Evolutionary conservation across 257 asterid genomes (phyloP).

Genomic region (Solanum gracilifrons): DNA sequence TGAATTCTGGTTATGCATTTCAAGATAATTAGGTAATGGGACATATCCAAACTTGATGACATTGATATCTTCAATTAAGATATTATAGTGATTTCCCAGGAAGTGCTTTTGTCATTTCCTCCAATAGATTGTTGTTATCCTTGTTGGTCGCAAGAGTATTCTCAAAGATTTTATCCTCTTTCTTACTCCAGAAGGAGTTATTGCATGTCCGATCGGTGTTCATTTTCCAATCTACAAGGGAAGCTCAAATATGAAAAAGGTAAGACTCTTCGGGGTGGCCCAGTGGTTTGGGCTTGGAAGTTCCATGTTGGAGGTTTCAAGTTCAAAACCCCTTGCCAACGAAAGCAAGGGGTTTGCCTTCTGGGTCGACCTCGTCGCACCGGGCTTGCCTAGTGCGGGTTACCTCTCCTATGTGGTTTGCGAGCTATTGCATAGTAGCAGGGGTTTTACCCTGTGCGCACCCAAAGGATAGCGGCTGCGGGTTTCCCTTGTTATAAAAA

Average conservation of each 20-base stretch:
- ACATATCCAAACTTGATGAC: constrained; percentile 25
- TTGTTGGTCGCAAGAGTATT: constrained; percentile 16
- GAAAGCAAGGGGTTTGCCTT: too few species aligned
- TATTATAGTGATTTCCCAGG: constrained; percentile 28
- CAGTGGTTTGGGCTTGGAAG: too few species aligned
- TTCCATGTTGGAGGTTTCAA: too few species aligned
- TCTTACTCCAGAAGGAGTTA: constrained; percentile 21
- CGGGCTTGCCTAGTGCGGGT: too few species aligned
- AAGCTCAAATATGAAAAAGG: constrained; percentile 10
- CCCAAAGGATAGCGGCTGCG: too few species aligned
- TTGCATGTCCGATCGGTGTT: constrained; percentile 12
- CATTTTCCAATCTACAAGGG: constrained; percentile 9
- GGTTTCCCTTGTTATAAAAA: too few species aligned
- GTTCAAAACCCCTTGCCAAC: too few species aligned
- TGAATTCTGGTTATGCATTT: not conserved
- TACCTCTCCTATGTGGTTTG: too few species aligned
- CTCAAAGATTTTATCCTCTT: constrained; percentile 36
- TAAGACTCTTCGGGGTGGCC: not conserved
- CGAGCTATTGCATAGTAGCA: too few species aligned
- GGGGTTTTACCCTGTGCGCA: too few species aligned
- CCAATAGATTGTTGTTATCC: constrained; percentile 9
- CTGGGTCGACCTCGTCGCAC: too few species aligned
- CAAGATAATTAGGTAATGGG: constrained; percentile 9
- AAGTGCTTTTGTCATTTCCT: constrained; percentile 21
- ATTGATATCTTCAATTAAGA: constrained; percentile 14